Evolutionary conservation across 1,284 basidiomycete genomes (phyloP).

Genomic region (Apiotrichum brassicae): DNA sequence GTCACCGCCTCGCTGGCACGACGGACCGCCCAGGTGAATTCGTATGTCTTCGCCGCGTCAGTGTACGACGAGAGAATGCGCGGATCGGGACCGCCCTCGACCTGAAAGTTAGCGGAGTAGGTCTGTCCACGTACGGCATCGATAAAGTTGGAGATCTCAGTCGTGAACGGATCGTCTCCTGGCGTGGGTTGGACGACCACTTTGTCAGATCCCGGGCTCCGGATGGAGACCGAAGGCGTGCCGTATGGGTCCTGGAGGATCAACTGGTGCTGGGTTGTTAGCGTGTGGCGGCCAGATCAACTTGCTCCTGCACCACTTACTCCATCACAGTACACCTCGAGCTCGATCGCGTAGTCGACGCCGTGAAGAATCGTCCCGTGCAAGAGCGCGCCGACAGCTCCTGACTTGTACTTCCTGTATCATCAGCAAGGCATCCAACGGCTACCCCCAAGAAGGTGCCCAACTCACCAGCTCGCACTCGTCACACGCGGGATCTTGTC

Average conservation of each 20-base stretch:
- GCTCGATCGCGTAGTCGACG: conserved; percentile 38
- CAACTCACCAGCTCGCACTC: conserved; percentile 44
- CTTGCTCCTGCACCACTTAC: conserved; percentile 51
- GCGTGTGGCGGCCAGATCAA: too few species aligned
- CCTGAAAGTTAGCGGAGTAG: conserved; percentile 11
- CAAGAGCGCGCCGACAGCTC: conserved; percentile 41
- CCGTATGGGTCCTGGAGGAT: conserved; percentile 46
- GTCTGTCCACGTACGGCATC: conserved; percentile 29
- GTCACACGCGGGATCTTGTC: conserved; percentile 47
- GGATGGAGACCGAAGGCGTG: conserved; percentile 41
- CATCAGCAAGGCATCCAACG: background rate
- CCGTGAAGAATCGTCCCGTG: conserved; percentile 38
- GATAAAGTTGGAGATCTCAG: conserved; percentile 47
- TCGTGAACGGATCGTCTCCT: conserved; percentile 47
- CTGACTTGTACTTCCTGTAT: conserved; percentile 38
- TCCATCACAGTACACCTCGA: conserved; percentile 42
- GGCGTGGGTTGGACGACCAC: conserved; percentile 24
- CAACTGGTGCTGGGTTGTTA: conserved; percentile 28
- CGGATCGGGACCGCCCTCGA: conserved; percentile 35
- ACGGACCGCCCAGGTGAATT: conserved; percentile 48
- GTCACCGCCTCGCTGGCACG: conserved; percentile 29
- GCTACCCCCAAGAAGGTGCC: background rate
- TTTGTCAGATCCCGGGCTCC: conserved; percentile 38
- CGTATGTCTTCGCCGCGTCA: conserved; percentile 82
- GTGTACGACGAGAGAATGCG: conserved; percentile 43